A percentile compares a stretch with the other conserved stretches of the same genome.
Evolutionary conservation across 345 rosid species (phyloP).

Genomic region (Salix dunnii): DNA sequence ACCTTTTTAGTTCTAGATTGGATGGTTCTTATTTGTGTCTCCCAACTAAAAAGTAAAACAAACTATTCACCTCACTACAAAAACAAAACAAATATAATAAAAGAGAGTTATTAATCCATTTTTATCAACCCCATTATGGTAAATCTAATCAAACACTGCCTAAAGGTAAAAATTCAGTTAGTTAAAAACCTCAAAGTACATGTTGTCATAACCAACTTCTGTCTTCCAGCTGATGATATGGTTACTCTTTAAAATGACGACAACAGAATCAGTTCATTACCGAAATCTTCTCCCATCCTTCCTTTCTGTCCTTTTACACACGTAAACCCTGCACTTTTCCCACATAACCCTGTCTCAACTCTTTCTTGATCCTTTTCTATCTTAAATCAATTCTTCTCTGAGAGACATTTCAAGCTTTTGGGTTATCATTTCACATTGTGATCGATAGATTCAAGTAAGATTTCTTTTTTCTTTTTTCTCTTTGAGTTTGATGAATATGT

Average conservation of each 20-base stretch:
- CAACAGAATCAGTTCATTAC: not conserved
- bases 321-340: not conserved
- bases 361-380: not conserved
- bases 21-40: too few relatives aligned
- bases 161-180: too few relatives aligned
- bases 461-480: too few relatives aligned
- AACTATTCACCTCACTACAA: too few relatives aligned
- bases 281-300: conserved; percentile 7
- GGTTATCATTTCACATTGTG: not conserved
- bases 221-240: not conserved
- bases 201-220: not conserved
- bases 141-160: too few relatives aligned
- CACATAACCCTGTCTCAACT: not conserved
- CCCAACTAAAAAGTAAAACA: too few relatives aligned
- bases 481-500: not conserved
- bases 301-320: not conserved
- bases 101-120: too few relatives aligned
- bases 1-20: too few relatives aligned
- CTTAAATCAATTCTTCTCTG: not conserved
- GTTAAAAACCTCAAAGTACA: not conserved
- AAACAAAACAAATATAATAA: too few relatives aligned
- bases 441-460: not conserved
- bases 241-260: too few relatives aligned
- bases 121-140: too few relatives aligned
- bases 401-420: not conserved